Conservation (phyloP, 768 basidiomycete genomes). For the Tricholoma furcatifolium region DNA sequence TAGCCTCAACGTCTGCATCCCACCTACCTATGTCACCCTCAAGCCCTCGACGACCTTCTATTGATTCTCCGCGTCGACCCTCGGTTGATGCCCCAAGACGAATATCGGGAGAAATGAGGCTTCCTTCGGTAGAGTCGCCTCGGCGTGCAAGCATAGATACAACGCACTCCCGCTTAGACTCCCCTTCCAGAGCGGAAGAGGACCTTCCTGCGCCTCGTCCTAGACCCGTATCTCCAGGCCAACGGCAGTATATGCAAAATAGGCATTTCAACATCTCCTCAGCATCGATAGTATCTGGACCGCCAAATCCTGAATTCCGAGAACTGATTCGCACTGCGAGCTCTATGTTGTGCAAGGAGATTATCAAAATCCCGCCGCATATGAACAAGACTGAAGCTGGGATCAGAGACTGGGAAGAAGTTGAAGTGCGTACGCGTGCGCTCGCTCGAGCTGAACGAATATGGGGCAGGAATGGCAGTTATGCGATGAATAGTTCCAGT, state of each 20-base stretch:
- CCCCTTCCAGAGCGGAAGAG: constrained; percentile 25
- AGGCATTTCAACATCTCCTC: constrained; percentile 61
- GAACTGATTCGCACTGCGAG: constrained; percentile 68
- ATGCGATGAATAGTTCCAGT: constrained; percentile 36
- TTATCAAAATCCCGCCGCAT: constrained; percentile 59
- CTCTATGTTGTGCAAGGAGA: constrained; percentile 63
- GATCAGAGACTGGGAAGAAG: constrained; percentile 68
- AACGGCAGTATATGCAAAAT: constrained; percentile 50
- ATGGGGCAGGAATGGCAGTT: constrained; percentile 65
- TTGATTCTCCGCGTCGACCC: constrained; percentile 34
- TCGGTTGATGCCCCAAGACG: constrained; percentile 34
- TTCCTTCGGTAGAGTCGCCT: constrained; percentile 22
- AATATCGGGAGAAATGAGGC: constrained; percentile 27
- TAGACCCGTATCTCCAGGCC: constrained; percentile 46
- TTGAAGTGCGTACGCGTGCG: constrained; percentile 61
- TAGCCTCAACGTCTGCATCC: constrained; percentile 49
- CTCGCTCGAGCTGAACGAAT: constrained; percentile 70
- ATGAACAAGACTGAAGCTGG: constrained; percentile 49
- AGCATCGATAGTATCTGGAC: constrained; percentile 48
- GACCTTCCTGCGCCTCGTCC: constrained; percentile 46
- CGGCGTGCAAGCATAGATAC: constrained; percentile 38
- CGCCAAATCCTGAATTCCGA: constrained; percentile 57
- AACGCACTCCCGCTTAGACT: constrained; percentile 24
- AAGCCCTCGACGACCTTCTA: constrained; percentile 34
- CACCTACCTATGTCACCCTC: constrained; percentile 46